A percentile compares a stretch with the other conserved stretches of the same genome.
These are phyloP conservation scores for Cystoderma amianthinum DNA, from an alignment of 768 basidiomycete species.

Conservation along the genomic window DNA sequence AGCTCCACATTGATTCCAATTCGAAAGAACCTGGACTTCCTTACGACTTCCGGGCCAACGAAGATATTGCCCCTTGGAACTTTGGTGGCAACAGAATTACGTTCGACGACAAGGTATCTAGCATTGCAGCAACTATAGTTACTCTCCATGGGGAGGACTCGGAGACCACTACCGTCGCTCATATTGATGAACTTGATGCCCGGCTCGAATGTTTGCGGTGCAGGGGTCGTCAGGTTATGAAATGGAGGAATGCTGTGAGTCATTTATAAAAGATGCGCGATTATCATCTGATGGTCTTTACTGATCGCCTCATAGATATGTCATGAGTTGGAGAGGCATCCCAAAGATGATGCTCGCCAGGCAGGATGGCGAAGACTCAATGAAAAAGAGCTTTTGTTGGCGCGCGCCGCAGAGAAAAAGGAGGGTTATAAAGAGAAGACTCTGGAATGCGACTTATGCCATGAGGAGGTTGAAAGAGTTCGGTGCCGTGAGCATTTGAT, in stretches of 20 bases:
- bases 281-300: not conserved
- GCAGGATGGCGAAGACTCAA: not conserved
- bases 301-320: not conserved
- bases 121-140: not conserved
- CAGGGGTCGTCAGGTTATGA: not conserved
- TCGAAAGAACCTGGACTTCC: not conserved
- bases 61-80: not conserved
- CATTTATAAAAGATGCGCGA: no score
- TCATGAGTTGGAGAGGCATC: not conserved
- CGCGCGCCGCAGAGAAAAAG: no score
- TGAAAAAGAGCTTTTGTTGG: not conserved
- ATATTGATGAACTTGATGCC: not conserved
- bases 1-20: not conserved
- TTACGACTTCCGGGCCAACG: not conserved
- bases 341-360: not conserved
- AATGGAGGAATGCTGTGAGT: not conserved
- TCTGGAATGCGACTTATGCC: no score
- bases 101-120: not conserved
- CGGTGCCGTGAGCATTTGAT: no score
- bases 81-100: not conserved
- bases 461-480: no score
- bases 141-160: not conserved
- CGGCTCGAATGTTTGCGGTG: not conserved
- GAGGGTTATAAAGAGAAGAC: no score
- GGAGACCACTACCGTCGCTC: not conserved